Evolutionary conservation across 1,284 basidiomycete genomes (phyloP).

Genomic region (Pseudozyma sp.): DNA sequence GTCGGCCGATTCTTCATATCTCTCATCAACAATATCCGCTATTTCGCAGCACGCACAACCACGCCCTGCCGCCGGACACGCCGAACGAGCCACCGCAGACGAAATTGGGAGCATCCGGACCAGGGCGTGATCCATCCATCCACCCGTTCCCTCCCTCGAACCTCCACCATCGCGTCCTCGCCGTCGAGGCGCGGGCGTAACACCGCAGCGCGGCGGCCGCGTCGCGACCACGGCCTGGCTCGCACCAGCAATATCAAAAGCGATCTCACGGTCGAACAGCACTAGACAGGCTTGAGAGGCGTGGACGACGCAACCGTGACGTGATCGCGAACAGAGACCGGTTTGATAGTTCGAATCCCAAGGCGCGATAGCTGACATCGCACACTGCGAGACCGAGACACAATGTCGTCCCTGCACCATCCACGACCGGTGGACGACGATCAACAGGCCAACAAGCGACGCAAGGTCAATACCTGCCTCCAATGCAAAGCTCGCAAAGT

Average conservation of each 20-base stretch:
- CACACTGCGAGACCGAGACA: not conserved
- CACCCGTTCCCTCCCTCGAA: not conserved
- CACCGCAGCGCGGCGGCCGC: not conserved
- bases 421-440: constrained; percentile 44
- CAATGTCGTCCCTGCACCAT: constrained; percentile 36
- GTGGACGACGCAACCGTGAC: too few relatives aligned
- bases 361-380: too few relatives aligned
- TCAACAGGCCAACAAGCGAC: constrained; percentile 45
- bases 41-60: not conserved
- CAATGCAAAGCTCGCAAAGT: constrained; percentile 64
- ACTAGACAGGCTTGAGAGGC: too few relatives aligned
- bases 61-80: not conserved
- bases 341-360: too few relatives aligned
- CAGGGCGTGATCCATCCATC: not conserved
- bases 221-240: not conserved
- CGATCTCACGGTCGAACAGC: too few relatives aligned
- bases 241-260: too few relatives aligned
- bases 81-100: not conserved
- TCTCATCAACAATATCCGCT: constrained; percentile 1
- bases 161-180: not conserved
- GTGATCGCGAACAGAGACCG: too few relatives aligned
- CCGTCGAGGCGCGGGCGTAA: not conserved
- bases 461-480: constrained; percentile 66
- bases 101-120: not conserved
- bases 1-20: constrained; percentile 9